Percentiles rank a stretch among this genome's conserved stretches.
Conservation (phyloP, 2,329 filamentous ascomycete species). For the Sporothrix protearum region DNA sequence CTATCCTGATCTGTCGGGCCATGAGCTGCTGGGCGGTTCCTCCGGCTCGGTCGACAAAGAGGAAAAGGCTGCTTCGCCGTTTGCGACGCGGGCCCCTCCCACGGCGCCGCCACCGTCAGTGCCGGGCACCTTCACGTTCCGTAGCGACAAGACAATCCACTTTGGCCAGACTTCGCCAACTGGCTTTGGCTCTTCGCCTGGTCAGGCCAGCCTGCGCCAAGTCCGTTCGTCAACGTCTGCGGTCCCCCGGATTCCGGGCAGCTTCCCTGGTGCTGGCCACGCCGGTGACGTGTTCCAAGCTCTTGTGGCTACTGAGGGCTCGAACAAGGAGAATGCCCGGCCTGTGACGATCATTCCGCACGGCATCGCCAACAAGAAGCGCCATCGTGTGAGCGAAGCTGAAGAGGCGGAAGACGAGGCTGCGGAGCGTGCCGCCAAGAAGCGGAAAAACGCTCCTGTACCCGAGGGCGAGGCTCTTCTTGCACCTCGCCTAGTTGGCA, state of each 20-base stretch:
- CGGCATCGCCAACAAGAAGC: conserved; percentile 64
- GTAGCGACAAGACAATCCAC: conserved; percentile 61
- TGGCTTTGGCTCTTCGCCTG: conserved; percentile 55
- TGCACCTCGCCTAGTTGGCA: conserved; percentile 45
- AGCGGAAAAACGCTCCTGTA: conserved; percentile 50
- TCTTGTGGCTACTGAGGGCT: conserved; percentile 33
- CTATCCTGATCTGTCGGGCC: conserved; percentile 53
- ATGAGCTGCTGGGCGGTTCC: conserved; percentile 23
- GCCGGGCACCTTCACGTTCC: conserved; percentile 62
- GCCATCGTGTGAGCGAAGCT: conserved; percentile 55
- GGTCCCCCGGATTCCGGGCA: conserved; percentile 29
- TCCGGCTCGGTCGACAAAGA: neutral
- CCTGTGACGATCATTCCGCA: conserved; percentile 51
- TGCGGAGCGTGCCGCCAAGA: conserved; percentile 54
- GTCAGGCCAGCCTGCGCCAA: conserved; percentile 59
- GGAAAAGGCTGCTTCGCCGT: neutral
- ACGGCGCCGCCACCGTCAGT: conserved; percentile 39
- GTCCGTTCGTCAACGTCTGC: conserved; percentile 52
- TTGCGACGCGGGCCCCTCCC: conserved; percentile 26
- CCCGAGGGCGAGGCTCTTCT: conserved; percentile 52
- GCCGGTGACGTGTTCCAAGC: conserved; percentile 14
- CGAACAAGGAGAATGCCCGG: conserved; percentile 55
- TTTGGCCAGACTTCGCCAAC: conserved; percentile 49
- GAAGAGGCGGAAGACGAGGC: conserved; percentile 51
- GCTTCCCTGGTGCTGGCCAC: conserved; percentile 57